phyloP scores from a whole-genome alignment of 1,139 yeast genomes.

The Lodderomyces metapsilosis region DNA sequence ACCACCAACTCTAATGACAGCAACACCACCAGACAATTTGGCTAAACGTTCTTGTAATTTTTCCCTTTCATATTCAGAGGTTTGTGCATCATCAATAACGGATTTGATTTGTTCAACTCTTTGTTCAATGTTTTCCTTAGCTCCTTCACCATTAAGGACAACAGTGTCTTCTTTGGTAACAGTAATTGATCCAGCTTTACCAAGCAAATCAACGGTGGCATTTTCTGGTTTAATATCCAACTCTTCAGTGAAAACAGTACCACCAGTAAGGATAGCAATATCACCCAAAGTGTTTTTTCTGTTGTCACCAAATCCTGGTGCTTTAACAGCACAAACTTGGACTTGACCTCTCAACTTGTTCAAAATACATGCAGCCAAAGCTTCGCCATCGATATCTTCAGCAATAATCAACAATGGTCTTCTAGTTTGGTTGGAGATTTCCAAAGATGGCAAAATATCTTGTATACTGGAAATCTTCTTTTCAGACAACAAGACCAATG shows the following conservation, averaged over 20 bases:
- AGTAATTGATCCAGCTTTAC: constrained; percentile 90
- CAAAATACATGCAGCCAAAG: constrained; percentile 97
- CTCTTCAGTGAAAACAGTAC: constrained; percentile 98
- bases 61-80: constrained; percentile 95
- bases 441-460: constrained; percentile 92
- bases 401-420: constrained; percentile 95
- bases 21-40: constrained; percentile 98
- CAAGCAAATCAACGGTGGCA: constrained; percentile 88
- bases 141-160: constrained; percentile 91
- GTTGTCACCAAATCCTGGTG: constrained; percentile 99
- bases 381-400: constrained; percentile 98
- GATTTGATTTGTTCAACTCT: constrained; percentile 97
- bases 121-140: constrained; percentile 80
- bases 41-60: constrained; percentile 98
- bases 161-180: constrained; percentile 98
- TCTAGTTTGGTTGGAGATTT: constrained; percentile 90
- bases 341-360: constrained; percentile 99
- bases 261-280: constrained; percentile 94
- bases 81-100: constrained; percentile 65
- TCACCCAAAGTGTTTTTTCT: constrained; percentile 98
- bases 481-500: constrained; percentile 84
- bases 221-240: constrained; percentile 96
- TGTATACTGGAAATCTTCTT: constrained; percentile 92
- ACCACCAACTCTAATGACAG: constrained; percentile 98
- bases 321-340: constrained; percentile 97